Conservation (phyloP, 371 early-diverging fungal genomes). For the Circinella minor region DNA sequence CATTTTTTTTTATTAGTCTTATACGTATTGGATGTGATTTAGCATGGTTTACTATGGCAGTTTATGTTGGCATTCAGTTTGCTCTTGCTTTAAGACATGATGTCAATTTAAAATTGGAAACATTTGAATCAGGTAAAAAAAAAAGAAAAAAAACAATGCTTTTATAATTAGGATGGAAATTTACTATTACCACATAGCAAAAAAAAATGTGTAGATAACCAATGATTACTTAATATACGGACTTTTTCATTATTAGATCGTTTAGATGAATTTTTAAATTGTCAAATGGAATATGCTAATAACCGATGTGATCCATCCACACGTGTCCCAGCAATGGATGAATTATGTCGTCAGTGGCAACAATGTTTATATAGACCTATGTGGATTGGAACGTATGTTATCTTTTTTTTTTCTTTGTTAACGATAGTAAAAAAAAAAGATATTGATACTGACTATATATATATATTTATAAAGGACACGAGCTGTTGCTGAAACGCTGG, state of each 20-base stretch:
- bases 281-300: conserved; percentile 14
- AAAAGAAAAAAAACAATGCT: no score
- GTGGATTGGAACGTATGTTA: conserved; percentile 27
- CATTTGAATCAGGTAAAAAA: conserved; percentile 28
- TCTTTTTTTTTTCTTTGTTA: no score
- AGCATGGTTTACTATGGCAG: conserved; percentile 18
- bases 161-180: background rate
- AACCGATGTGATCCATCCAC: conserved; percentile 25
- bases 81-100: conserved; percentile 19
- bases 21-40: conserved; percentile 18
- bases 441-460: background rate
- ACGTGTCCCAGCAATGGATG: conserved; percentile 20
- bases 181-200: background rate
- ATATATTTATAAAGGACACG: conserved; percentile 12
- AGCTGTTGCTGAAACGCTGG: conserved; percentile 28
- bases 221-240: background rate
- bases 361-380: conserved; percentile 23
- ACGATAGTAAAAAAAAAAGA: no score
- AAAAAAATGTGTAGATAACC: background rate
- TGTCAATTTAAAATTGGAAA: conserved; percentile 14
- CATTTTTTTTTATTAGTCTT: conserved; percentile 9
- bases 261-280: conserved; percentile 17
- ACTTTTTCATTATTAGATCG: conserved; percentile 11
- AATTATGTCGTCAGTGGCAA: conserved; percentile 24
- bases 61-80: conserved; percentile 27